Conservation (phyloP, 2,329 filamentous ascomycete species). For the Cordyceps sp. region DNA sequence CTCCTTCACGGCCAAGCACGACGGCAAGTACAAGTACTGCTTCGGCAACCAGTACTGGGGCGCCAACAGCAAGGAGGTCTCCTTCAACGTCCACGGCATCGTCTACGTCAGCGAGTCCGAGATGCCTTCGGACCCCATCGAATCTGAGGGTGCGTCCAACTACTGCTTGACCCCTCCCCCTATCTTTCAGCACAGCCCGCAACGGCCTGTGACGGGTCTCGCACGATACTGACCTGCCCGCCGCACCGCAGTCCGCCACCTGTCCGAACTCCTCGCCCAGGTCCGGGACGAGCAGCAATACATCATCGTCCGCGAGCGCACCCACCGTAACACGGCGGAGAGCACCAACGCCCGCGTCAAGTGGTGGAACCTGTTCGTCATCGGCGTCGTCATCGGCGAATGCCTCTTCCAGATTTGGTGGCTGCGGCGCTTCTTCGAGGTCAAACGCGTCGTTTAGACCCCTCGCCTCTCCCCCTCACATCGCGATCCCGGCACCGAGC, state of each 20-base stretch:
- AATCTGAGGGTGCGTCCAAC: slow-evolving; percentile 58
- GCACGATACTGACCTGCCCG: no score
- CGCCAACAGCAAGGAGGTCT: slow-evolving; percentile 91
- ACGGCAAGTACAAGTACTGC: slow-evolving; percentile 91
- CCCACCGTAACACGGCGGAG: slow-evolving; percentile 95
- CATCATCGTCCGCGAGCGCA: slow-evolving; percentile 87
- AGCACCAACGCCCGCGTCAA: slow-evolving; percentile 96
- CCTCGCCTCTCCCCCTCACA: background rate
- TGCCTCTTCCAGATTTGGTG: slow-evolving; percentile 99
- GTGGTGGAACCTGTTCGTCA: slow-evolving; percentile 99
- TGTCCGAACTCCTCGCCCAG: slow-evolving; percentile 73
- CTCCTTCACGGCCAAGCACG: slow-evolving; percentile 68
- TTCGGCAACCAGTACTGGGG: slow-evolving; percentile 99
- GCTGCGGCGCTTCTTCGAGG: slow-evolving; percentile 96
- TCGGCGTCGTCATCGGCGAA: slow-evolving; percentile 75
- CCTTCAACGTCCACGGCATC: slow-evolving; percentile 97
- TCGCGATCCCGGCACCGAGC: background rate
- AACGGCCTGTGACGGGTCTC: no score
- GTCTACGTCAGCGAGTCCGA: slow-evolving; percentile 91
- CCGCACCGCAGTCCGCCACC: slow-evolving; percentile 47
- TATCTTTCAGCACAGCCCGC: no score
- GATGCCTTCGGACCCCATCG: slow-evolving; percentile 69
- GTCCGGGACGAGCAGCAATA: slow-evolving; percentile 98
- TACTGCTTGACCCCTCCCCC: background rate
- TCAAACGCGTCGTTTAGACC: slow-evolving; percentile 44